Base-by-base conservation (phyloP, 1,284 basidiomycete genomes). In the Anthracocystis setariae region DNA sequence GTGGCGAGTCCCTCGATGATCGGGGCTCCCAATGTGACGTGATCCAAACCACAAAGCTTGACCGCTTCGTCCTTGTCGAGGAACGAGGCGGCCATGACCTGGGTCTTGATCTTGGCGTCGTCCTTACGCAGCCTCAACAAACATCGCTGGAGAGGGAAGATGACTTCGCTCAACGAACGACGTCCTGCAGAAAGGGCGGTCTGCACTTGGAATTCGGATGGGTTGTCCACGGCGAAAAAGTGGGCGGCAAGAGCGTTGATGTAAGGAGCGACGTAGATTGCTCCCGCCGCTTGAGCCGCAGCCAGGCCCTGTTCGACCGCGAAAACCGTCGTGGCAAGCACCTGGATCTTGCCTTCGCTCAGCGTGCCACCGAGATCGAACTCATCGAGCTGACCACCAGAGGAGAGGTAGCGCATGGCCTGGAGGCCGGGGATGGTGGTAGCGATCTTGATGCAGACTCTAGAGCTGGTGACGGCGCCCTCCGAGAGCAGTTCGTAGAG, bases 381-480 rank as follows among this genome's bases (percentile, higher is more conserved):
- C 33, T 57, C 61, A 25, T 64, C 48, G 25, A 52, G 21, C 17
- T 50, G 17, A 15, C 61, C 61, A 10, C 51, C 61, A 9, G 61
- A 64, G 2, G 61, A 64, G 13, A 64, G 49, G 29, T 51, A 64
- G 18, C 61, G 61, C 61, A 64, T 64, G n/a, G 61, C 61, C 44
- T 64, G 61, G 8, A 64, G 29, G 1, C 61, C 61, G 2, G 61
- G 53, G 18, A 64, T 46, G 29, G 61, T 64, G 45, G 53, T 32
- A 20, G 61, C 53, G 39, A 50, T 50, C 24, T 64, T 64, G 61
- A 64, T 64, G 32, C 53, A 57, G 18, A 64, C 45, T n/a, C 54
- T 47, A 1, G 37, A 25, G 17, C 37, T 38, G 17, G 13, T 25
- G 25, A 64, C 48, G 0, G 35, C 15, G 5, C 39, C 49, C 2